Conservation (phyloP, 208 protist genomes). For the Acanthamoeba lenticulata region DNA sequence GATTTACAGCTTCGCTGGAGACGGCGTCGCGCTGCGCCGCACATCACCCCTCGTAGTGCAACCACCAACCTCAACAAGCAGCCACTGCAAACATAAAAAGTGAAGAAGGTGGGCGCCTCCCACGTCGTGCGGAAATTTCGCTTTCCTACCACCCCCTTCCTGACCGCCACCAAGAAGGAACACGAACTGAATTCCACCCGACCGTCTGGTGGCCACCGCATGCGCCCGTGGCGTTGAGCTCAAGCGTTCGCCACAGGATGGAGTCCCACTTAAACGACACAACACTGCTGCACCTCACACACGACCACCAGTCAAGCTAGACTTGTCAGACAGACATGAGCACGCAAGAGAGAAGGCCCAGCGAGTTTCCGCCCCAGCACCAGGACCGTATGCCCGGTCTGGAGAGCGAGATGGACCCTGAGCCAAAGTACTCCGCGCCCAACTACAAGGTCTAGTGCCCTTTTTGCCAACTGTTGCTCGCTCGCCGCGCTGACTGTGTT, state of each 20-base stretch:
- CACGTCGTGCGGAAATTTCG: not conserved
- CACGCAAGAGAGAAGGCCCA: not conserved
- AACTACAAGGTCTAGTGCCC: conserved; percentile 66
- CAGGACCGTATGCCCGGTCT: conserved; percentile 19
- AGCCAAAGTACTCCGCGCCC: not conserved
- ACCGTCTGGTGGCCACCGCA: not conserved
- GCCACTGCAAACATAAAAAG: too few relatives aligned
- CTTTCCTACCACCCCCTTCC: not conserved
- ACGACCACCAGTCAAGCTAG: not conserved
- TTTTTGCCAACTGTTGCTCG: not conserved
- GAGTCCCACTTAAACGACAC: not conserved
- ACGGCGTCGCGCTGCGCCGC: too few relatives aligned
- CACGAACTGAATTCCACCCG: not conserved
- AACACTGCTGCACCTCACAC: not conserved
- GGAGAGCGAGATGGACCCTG: not conserved
- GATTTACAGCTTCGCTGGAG: too few relatives aligned
- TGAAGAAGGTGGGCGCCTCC: too few relatives aligned
- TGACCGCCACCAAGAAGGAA: not conserved
- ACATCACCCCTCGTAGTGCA: too few relatives aligned
- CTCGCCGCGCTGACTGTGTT: not conserved
- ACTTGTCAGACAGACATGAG: not conserved
- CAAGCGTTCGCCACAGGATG: not conserved
- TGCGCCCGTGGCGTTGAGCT: not conserved
- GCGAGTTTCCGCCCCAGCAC: conserved; percentile 17
- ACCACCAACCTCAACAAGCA: too few relatives aligned